These are phyloP conservation scores for Sporothrix phasma DNA, from an alignment of 2,329 filamentous ascomycete genomes.

Conservation along the genomic window DNA sequence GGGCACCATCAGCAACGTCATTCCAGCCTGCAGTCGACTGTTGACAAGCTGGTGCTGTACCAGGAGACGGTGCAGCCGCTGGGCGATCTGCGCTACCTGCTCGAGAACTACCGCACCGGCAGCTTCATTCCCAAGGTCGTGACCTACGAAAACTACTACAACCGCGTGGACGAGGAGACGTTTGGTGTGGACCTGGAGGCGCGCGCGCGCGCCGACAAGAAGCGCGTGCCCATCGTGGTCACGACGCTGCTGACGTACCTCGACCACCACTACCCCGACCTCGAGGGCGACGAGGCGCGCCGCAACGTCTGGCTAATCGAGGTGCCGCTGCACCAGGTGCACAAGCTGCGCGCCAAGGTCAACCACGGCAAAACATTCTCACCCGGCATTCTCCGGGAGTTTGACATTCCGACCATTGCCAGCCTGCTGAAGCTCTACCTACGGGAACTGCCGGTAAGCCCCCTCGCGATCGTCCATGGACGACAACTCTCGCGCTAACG, in stretches of 20 bases:
- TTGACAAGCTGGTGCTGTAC: constrained; percentile 98
- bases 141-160: constrained; percentile 98
- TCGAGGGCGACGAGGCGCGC: constrained; percentile 90
- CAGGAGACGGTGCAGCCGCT: constrained; percentile 96
- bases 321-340: constrained; percentile 73
- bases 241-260: constrained; percentile 91
- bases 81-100: constrained; percentile 80
- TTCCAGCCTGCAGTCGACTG: constrained; percentile 86
- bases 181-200: constrained; percentile 98
- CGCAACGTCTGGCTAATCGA: constrained; percentile 91
- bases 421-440: constrained; percentile 90
- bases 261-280: constrained; percentile 92
- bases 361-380: constrained; percentile 80
- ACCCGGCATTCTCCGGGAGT: constrained; percentile 69
- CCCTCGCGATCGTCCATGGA: constrained; percentile 36
- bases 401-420: constrained; percentile 89
- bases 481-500: background rate
- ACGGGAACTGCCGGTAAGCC: constrained; percentile 58
- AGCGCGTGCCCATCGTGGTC: constrained; percentile 85
- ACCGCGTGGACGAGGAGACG: constrained; percentile 92
- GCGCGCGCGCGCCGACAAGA: constrained; percentile 82
- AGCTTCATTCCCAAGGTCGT: constrained; percentile 84
- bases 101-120: constrained; percentile 95
- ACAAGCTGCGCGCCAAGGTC: constrained; percentile 70
- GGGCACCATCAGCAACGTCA: constrained; percentile 93